A percentile compares a stretch with the other conserved stretches of the same genome.
Evolutionary conservation across 2,329 filamentous ascomycete species (phyloP).

Genomic region (Diplodia sapinea): DNA sequence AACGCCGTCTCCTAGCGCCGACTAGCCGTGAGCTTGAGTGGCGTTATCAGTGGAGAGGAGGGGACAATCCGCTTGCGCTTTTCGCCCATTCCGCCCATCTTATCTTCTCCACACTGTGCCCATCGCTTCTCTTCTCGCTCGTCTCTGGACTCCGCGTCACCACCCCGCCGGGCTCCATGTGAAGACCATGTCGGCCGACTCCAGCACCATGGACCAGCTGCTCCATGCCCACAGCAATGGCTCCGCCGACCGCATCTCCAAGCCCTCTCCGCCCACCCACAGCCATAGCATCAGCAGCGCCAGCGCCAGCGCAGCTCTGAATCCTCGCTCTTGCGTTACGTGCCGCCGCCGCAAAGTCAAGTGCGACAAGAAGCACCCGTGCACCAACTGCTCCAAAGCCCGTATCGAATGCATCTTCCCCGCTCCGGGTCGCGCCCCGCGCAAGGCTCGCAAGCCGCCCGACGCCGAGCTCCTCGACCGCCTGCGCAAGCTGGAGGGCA

Average conservation of each 20-base stretch:
- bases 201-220: slow-evolving; percentile 14
- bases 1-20: slow-evolving; percentile 17
- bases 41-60: slow-evolving; percentile 20
- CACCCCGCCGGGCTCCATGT: slow-evolving; percentile 3
- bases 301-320: slow-evolving; percentile 35
- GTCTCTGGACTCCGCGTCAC: not conserved
- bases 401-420: slow-evolving; percentile 76
- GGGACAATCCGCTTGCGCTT: not conserved
- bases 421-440: slow-evolving; percentile 73
- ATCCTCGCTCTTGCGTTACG: slow-evolving; percentile 57
- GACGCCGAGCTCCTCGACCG: slow-evolving; percentile 76
- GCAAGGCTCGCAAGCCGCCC: slow-evolving; percentile 70
- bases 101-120: not conserved
- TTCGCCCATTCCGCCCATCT: not conserved
- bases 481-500: slow-evolving; percentile 73
- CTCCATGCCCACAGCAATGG: slow-evolving; percentile 30
- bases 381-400: slow-evolving; percentile 74
- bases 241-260: slow-evolving; percentile 21
- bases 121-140: not conserved
- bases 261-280: slow-evolving; percentile 23
- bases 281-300: slow-evolving; percentile 26
- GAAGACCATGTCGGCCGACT: slow-evolving; percentile 22
- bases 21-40: slow-evolving; percentile 16
- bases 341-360: slow-evolving; percentile 70
- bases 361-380: slow-evolving; percentile 79